Evolutionary conservation across 345 rosid genomes (phyloP).

Genomic region (Rhodamnia rubescens): DNA sequence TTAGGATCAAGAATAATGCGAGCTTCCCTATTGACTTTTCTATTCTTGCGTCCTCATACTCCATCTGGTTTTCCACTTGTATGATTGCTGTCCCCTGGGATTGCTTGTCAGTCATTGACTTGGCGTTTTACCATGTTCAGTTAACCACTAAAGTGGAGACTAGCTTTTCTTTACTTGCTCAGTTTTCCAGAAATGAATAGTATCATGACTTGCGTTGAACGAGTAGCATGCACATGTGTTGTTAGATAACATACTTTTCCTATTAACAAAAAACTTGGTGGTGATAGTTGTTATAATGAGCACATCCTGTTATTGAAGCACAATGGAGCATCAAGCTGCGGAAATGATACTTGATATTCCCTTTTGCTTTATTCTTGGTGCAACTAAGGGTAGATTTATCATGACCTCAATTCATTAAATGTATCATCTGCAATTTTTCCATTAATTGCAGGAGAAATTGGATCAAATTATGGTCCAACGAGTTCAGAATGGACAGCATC

Average conservation of each 20-base stretch:
- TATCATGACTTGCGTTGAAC: background rate
- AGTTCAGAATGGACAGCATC: constrained; percentile 18
- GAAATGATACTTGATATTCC: background rate
- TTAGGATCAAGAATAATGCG: background rate
- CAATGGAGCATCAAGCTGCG: background rate
- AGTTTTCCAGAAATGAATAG: background rate
- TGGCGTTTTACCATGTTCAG: background rate
- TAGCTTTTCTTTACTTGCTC: background rate
- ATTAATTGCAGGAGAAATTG: constrained; percentile 20
- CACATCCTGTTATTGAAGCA: background rate
- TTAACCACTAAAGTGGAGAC: background rate
- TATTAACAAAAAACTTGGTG: background rate
- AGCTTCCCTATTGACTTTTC: background rate
- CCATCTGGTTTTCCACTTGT: background rate
- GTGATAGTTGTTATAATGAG: background rate
- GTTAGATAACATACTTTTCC: background rate
- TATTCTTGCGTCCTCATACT: background rate
- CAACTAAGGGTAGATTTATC: background rate
- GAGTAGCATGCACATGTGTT: background rate
- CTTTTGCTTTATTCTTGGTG: background rate
- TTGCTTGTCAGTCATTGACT: background rate
- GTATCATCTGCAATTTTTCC: background rate
- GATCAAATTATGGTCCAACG: constrained; percentile 7
- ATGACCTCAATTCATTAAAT: background rate
- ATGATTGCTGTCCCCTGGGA: background rate